Evolutionary conservation across 768 basidiomycete species (phyloP).

Genomic region (Tylopilus sp.): DNA sequence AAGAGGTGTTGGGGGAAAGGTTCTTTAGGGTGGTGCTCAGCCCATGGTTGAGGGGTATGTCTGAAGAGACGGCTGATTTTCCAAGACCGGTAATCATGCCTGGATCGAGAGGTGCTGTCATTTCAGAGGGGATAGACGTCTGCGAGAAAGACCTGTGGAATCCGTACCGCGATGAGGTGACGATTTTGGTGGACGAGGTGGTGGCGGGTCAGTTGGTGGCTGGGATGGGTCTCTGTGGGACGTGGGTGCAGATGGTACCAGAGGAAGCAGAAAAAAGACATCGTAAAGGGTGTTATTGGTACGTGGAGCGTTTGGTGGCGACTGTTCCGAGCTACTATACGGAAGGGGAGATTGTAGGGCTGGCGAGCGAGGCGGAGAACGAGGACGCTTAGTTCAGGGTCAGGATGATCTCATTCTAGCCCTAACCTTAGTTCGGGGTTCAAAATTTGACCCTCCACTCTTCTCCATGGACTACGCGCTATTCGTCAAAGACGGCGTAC

Average conservation of each 20-base stretch:
- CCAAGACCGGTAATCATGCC: conserved; percentile 30
- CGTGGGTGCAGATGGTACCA: conserved; percentile 33
- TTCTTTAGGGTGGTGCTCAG: conserved; percentile 48
- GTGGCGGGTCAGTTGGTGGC: conserved; percentile 12
- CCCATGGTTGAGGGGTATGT: conserved; percentile 43
- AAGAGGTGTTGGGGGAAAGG: conserved; percentile 38
- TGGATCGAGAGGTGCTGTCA: conserved; percentile 27
- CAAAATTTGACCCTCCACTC: conserved; percentile 15
- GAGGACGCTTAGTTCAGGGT: conserved; percentile 4
- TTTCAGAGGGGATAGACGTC: not conserved
- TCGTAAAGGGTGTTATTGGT: conserved; percentile 44
- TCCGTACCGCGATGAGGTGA: conserved; percentile 26
- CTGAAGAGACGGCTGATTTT: conserved; percentile 37
- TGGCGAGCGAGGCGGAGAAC: not conserved
- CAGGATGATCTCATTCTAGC: conserved; percentile 17
- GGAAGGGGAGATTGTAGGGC: conserved; percentile 11
- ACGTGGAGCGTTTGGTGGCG: conserved; percentile 49
- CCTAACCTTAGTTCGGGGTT: conserved; percentile 31
- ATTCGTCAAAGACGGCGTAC: conserved; percentile 21
- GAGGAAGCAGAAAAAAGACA: conserved; percentile 6
- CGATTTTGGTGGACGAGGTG: conserved; percentile 25
- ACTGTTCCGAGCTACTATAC: conserved; percentile 50
- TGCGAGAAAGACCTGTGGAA: conserved; percentile 34
- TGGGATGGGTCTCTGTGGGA: conserved; percentile 35
- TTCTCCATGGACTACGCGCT: conserved; percentile 1